These are phyloP conservation scores for Sordaria brevicollis DNA, from an alignment of 495 filamentous ascomycete species.

Conservation along the genomic window DNA sequence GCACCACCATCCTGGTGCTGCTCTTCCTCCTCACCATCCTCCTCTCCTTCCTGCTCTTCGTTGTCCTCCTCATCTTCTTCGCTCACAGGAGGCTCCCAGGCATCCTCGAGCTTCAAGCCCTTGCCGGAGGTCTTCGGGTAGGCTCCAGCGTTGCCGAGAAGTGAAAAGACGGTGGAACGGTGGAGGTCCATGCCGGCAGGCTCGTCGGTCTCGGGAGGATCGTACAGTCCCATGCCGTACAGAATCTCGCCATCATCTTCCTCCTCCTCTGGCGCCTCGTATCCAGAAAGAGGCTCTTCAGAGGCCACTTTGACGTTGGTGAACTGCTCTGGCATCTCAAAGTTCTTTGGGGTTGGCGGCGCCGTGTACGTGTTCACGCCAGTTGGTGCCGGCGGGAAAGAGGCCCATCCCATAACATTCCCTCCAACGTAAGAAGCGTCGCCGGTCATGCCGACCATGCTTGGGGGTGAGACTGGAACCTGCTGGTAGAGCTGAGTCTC, in stretches of 20 bases:
- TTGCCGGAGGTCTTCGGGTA: slow-evolving; percentile 42
- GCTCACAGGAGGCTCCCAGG: slow-evolving; percentile 59
- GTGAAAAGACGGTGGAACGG: slow-evolving; percentile 38
- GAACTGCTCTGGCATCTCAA: slow-evolving; percentile 13
- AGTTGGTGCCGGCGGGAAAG: slow-evolving; percentile 20
- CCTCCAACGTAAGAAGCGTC: slow-evolving; percentile 11
- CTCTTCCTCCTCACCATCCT: slow-evolving; percentile 24
- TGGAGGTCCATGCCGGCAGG: slow-evolving; percentile 29
- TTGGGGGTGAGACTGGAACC: neutral
- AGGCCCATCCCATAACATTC: slow-evolving; percentile 28
- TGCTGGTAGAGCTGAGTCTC: slow-evolving; percentile 1
- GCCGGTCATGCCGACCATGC: neutral
- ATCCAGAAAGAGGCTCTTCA: slow-evolving; percentile 35
- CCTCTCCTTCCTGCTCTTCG: slow-evolving; percentile 37
- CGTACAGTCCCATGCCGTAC: slow-evolving; percentile 78
- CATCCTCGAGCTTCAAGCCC: slow-evolving; percentile 74
- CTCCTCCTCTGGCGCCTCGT: slow-evolving; percentile 30
- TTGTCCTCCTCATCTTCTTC: slow-evolving; percentile 51
- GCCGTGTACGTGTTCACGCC: slow-evolving; percentile 30
- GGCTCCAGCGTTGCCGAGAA: slow-evolving; percentile 30
- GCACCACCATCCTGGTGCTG: slow-evolving; percentile 14
- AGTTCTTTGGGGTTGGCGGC: slow-evolving; percentile 53
- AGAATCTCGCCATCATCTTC: slow-evolving; percentile 56
- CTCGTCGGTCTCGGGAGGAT: slow-evolving; percentile 41
- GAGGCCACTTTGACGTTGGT: slow-evolving; percentile 29